These are phyloP conservation scores for Xeromyces bisporus DNA, from an alignment of 495 filamentous ascomycete genomes.

Conservation along the genomic window DNA sequence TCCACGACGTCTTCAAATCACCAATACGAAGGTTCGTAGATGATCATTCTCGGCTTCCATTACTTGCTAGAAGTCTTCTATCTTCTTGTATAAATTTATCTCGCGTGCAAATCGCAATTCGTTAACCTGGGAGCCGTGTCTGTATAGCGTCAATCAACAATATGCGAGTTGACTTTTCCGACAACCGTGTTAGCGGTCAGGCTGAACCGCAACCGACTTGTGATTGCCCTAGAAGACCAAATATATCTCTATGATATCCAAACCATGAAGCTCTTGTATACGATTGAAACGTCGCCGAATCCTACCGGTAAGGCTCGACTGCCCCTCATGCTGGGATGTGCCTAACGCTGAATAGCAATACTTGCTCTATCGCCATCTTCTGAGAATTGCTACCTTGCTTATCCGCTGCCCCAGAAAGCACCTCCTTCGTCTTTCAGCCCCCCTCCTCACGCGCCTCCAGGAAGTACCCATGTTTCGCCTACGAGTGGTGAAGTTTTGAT, in stretches of 20 bases:
- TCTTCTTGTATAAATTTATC: no score
- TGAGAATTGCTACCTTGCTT: slow-evolving; percentile 88
- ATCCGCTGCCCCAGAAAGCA: slow-evolving; percentile 75
- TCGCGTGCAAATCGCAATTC: no score
- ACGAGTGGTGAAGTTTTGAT: slow-evolving; percentile 87
- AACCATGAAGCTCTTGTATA: slow-evolving; percentile 87
- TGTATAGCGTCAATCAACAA: slow-evolving; percentile 69
- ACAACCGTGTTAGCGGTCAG: slow-evolving; percentile 84
- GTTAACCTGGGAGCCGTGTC: slow-evolving; percentile 4
- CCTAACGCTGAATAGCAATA: slow-evolving; percentile 39
- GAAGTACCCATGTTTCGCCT: slow-evolving; percentile 52
- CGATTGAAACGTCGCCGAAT: slow-evolving; percentile 85
- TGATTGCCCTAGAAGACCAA: slow-evolving; percentile 82
- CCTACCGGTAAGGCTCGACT: slow-evolving; percentile 41
- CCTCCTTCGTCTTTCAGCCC: slow-evolving; percentile 41
- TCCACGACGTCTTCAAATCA: slow-evolving; percentile 77
- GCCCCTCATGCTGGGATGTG: neutral
- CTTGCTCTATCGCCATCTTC: slow-evolving; percentile 85
- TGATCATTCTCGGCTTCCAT: neutral
- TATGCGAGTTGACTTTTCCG: slow-evolving; percentile 96
- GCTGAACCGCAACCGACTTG: slow-evolving; percentile 83
- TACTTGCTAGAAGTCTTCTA: neutral
- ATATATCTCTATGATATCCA: slow-evolving; percentile 97
- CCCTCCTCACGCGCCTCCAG: slow-evolving; percentile 74
- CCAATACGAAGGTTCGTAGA: slow-evolving; percentile 78